Evolutionary conservation across 768 basidiomycete genomes (phyloP), one percentile per base, ranked within the genome.

Genomic region (Ephemerocybe angulata): DNA sequence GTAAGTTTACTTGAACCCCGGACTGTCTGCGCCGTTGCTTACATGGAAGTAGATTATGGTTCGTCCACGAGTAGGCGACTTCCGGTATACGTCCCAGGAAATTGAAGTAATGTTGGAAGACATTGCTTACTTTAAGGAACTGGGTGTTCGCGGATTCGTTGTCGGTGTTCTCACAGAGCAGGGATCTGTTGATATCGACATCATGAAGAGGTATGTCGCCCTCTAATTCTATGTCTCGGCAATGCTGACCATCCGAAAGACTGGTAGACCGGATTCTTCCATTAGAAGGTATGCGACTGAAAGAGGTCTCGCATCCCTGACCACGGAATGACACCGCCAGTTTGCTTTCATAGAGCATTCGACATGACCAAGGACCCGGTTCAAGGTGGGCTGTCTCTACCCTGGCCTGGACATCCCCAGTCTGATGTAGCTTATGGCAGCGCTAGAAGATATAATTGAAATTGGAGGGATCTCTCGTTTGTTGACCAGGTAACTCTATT

Each of bases 401-500:
- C 21, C 12, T 21, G 48, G 29, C 25, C 4, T 27, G 30, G 24
- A 11, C 41, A 37, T 19, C 19, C 21, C 7, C 17, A 10, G 21
- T 4, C 27, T 43, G 8, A 29, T 19, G 11, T 17, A 2, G 47
- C 56, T 2, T 30, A n/a, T 43, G 51, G 35, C 17, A 51, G 81
- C 79, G 7, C 59, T 81, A 24, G 67, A 67, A 22, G 76, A 80
- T 44, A 71, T 88, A n/a, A 73, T 73, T 42, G 70, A 70, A 22
- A 82, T 90, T 28, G 72, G 75, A 25, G 86, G 86, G 1, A 76
- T 93, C 46, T 84, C 85, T n/a, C 81, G 91, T 25, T 79, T 93
- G 56, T 66, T 93, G 50, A 91, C 91, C 12, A 91, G 90, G 90
- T 86, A 15, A n/a, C n/a, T n/a, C n/a, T n/a, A n/a, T n/a, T n/a